Conservation (phyloP, 1,284 basidiomycete species). For the Ustilago crameri region DNA sequence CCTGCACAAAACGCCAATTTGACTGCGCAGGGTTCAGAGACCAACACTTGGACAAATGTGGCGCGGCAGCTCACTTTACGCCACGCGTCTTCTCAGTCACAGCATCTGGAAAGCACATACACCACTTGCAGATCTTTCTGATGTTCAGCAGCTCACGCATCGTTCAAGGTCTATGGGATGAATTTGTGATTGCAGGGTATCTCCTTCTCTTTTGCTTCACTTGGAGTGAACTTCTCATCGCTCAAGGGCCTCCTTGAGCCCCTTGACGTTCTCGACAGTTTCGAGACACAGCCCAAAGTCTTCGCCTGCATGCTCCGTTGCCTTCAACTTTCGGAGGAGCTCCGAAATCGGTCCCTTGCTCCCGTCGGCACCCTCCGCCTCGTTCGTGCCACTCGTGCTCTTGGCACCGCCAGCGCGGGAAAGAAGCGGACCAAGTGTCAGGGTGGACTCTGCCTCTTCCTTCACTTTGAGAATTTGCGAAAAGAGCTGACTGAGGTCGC, state of each 20-base stretch:
- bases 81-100: constrained; percentile 2
- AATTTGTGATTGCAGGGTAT: constrained; percentile 16
- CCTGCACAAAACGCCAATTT: constrained; percentile 1
- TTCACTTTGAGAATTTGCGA: constrained; percentile 33
- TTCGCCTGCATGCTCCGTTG: constrained; percentile 62
- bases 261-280: constrained; percentile 74
- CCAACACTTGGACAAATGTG: constrained; percentile 5
- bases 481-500: constrained; percentile 44
- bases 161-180: background rate
- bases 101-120: too few species aligned
- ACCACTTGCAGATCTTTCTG: too few species aligned
- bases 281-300: constrained; percentile 77
- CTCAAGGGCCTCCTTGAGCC: constrained; percentile 72
- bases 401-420: constrained; percentile 39
- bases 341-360: constrained; percentile 23
- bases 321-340: constrained; percentile 71
- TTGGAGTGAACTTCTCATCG: background rate
- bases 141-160: background rate
- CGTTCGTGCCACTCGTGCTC: background rate
- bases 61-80: constrained; percentile 18
- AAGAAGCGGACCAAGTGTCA: constrained; percentile 38
- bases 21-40: constrained; percentile 6
- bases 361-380: background rate
- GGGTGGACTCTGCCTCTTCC: constrained; percentile 28
- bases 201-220: background rate